Base-by-base conservation (phyloP, 495 filamentous ascomycete genomes). In the Trichoderma erinaceum region DNA sequence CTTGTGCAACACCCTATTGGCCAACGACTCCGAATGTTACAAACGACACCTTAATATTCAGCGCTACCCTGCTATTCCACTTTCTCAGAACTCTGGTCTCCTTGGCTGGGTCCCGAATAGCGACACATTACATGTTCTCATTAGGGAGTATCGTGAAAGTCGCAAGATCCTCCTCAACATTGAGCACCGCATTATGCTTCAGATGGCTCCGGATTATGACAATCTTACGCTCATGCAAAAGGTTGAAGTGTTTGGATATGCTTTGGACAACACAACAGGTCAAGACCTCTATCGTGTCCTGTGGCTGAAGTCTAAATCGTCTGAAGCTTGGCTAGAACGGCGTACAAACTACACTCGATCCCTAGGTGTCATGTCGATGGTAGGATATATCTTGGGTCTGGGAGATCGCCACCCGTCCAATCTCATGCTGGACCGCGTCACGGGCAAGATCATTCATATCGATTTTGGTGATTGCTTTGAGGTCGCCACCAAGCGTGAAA, bases 391-490 rank as follows among this genome's bases (percentile, higher is more conserved):
- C 73, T 89, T 99, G 52, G 95, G 95, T 70, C 84, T 99, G 56
- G 95, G 95, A 41, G 95, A 99, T 76, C 88, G 95, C 41, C 95
- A 99, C 79, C 95, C 95, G 38, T 97, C 92, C 66, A 99, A 99
- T 73, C 82, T 99, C 74, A 93, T 99, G 87, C 87, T 99, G 38
- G 95, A 98, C 78, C 88, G 92, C 27, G 88, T 95, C 70, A 99
- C 93, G 6, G 95, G 95, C 72, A 96, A 92, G 77, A 92, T 99
- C 67, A 88, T 99, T 68, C 95, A 99, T 76, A 97, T 98, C 71
- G 95, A 99, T 81, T 99, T 98, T 71, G 95, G 95, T 71, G 95
- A 99, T 79, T 99, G 95, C 74, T 99, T 99, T 80, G 95, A 99
- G 78, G 93, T 99, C 68, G 95, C 95, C 56, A 99, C 97, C 93